phyloP scores from a whole-genome alignment of 495 filamentous ascomycete genomes.

The Lasiosphaeria hispida region DNA sequence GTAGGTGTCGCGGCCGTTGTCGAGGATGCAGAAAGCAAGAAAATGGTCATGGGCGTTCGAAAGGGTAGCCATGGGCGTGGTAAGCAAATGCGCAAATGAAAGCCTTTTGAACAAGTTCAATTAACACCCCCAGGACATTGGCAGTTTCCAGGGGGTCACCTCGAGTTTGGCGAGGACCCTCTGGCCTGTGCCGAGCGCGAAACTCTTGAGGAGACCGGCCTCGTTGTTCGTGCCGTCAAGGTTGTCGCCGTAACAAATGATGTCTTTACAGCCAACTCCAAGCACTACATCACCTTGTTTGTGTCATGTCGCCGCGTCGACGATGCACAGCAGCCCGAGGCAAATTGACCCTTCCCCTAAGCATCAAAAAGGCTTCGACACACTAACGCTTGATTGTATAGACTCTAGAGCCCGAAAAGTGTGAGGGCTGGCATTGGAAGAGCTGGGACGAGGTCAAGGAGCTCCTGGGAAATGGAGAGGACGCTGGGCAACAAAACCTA shows the following conservation, averaged over 20 bases:
- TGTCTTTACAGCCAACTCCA: slow-evolving; percentile 48
- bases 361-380: too few relatives aligned
- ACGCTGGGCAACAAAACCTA: slow-evolving; percentile 37
- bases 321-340: slow-evolving; percentile 45
- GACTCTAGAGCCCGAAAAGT: slow-evolving; percentile 61
- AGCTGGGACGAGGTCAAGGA: slow-evolving; percentile 47
- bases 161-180: slow-evolving; percentile 61
- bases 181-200: slow-evolving; percentile 62
- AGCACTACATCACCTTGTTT: slow-evolving; percentile 69
- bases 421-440: slow-evolving; percentile 61
- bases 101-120: too few relatives aligned
- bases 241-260: slow-evolving; percentile 59
- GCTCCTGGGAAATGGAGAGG: slow-evolving; percentile 9
- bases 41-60: slow-evolving; percentile 40
- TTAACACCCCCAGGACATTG: slow-evolving; percentile 49
- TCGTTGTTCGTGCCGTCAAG: slow-evolving; percentile 46
- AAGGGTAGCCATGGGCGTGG: slow-evolving; percentile 42
- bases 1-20: slow-evolving; percentile 45
- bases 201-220: slow-evolving; percentile 64
- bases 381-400: background rate
- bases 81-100: slow-evolving; percentile 29
- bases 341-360: slow-evolving; percentile 29
- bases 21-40: slow-evolving; percentile 29
- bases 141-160: slow-evolving; percentile 67
- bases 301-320: slow-evolving; percentile 46